Evolutionary conservation across 805 yeast genomes (phyloP), one percentile per base, ranked within the genome.

Genomic region (Metschnikowia sp.): DNA sequence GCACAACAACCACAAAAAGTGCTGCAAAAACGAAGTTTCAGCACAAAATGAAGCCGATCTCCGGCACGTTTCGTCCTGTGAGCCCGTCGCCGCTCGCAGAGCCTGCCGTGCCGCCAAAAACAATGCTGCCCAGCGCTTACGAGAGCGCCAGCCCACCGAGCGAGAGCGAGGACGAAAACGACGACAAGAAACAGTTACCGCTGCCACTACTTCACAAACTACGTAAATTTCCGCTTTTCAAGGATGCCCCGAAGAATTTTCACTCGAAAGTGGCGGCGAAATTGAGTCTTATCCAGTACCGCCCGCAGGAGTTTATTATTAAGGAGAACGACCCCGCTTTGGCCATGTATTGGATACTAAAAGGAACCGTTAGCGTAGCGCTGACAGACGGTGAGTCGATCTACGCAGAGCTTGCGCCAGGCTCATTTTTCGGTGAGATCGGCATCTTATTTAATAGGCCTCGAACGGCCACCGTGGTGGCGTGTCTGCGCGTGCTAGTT

Each of bases 311-410:
- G 50, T 82, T 79, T 59, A 82, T 86, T 33, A 81, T 86, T 38
- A 81, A 80, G 48, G 79, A 75, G 53, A 91, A 92, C 1, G 90
- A 85, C 54, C 84, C 83, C 1, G 82, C 89, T 2, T 78, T 77
- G 54, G 78, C 91, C 18, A 84, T 86, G 88, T 86, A 84, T 59
- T 85, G 92, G 90, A 82, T 86, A 34, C 63, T 86, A 12, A 78
- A 85, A 57, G 94, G 94, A 3, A 75, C 83, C 0, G 92, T 86
- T 2, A 80, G 82, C n/a, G 88, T 86, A 10, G 80, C 89, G 0
- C 81, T 88, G 11, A 77, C 86, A 1, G 94, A 86, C 59, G 91
- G 89, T 29, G 92, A 86, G 64, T 77, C 86, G 3, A 74, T 81
- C 3, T 83, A 82, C 57, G 90, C 91, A 1, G 89, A 83, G 59